Evolutionary conservation across 108 stramenopile species (phyloP), one percentile per base, ranked within the genome.

Genomic region (Nannochloropsis oceanica): DNA sequence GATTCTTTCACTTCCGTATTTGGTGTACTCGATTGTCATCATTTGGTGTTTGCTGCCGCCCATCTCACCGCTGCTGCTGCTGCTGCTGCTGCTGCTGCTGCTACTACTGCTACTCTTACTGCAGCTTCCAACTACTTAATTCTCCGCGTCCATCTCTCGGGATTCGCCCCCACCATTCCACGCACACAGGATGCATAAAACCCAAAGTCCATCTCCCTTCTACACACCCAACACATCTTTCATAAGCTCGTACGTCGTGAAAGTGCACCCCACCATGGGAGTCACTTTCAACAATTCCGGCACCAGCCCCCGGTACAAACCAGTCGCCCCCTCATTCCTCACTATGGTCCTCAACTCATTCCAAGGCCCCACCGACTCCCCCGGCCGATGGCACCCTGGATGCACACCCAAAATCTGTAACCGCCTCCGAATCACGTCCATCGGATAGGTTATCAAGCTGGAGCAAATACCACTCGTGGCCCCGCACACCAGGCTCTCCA

Each of bases 251-350:
- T 95, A 97, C 9, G 94, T 93, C 43, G 91, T 84, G 85, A 97
- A 97, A 94, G 95, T 96, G 18, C 94, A 94, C 0, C 94, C 94
- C 9, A 97, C 96, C 94, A 96, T 95, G n/a, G 96, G 96, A 12
- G 95, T 90, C 13, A 97, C 96, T 85, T 97, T 97, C 88, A 97
- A 59, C 44, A 95, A 81, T 90, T 97, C 96, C 22, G 89, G 88
- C 82, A 82, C 20, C 85, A 97, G 82, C 43, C 96, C 96, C 84
- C 96, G 89, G 85, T 97, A 97, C 42, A 97, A 87, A 43, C 95
- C 94, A 27, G 86, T 88, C 34, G 94, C 84, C 8, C 95, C 95
- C 84, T 96, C 95, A 25, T 91, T 82, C 34, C 84, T 89, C 13
- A 95, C 80, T 80, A 95, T 84, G 24, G 86, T 26, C 26, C 79